Evolutionary conservation across 352 stramenopile genomes (phyloP).

Genomic region (Globisporangium cylindrosporum): DNA sequence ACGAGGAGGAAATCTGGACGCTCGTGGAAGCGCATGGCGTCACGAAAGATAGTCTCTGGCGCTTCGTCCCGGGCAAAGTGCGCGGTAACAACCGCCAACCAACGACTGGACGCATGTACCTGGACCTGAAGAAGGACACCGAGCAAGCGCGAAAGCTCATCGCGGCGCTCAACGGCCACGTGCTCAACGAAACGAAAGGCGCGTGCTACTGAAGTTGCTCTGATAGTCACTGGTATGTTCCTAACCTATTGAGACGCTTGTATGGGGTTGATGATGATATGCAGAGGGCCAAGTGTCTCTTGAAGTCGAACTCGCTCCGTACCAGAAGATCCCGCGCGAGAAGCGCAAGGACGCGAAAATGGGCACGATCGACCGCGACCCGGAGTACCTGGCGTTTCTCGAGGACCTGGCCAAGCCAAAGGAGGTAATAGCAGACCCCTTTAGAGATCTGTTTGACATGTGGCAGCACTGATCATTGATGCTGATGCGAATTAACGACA

Average conservation of each 20-base stretch:
- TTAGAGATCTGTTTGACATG: neutral
- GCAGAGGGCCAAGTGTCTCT: slow-evolving; percentile 22
- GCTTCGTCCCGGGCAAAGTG: slow-evolving; percentile 55
- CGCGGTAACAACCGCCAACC: slow-evolving; percentile 53
- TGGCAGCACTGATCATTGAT: neutral
- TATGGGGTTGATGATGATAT: neutral
- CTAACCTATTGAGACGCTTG: neutral
- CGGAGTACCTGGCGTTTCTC: slow-evolving; percentile 72
- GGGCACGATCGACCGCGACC: slow-evolving; percentile 68
- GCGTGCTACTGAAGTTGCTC: neutral
- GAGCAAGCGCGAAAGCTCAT: slow-evolving; percentile 53
- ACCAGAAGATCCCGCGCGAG: slow-evolving; percentile 78
- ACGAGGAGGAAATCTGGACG: slow-evolving; percentile 33
- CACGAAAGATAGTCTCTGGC: slow-evolving; percentile 44
- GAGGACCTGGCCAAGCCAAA: slow-evolving; percentile 63
- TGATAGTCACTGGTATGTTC: neutral
- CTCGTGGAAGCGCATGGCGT: slow-evolving; percentile 43
- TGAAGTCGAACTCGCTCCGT: slow-evolving; percentile 72
- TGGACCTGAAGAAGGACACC: slow-evolving; percentile 70
- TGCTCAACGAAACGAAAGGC: slow-evolving; percentile 37
- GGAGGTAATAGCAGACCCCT: slow-evolving; percentile 37
- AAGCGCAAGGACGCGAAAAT: slow-evolving; percentile 81
- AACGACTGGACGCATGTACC: slow-evolving; percentile 52
- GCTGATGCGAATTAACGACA: neutral
- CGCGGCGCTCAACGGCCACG: slow-evolving; percentile 45